Evolutionary conservation across 179 eudicot species (phyloP), one percentile per base, ranked within the genome.

Genomic region (Carnegiea gigantea): DNA sequence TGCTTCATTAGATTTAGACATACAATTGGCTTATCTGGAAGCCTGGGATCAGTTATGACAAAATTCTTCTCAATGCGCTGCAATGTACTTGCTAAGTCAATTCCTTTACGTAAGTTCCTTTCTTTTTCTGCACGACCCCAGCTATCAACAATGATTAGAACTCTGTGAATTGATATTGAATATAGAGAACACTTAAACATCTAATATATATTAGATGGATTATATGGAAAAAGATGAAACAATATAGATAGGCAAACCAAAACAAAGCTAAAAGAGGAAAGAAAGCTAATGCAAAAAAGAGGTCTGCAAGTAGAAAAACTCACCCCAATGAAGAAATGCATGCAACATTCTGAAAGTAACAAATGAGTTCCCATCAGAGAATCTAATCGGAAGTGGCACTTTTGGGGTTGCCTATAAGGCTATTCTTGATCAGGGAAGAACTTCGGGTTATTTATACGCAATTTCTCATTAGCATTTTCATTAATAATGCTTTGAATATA

Each of bases 81-180:
- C 86, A 88, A 78, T 44, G 91, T 88, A 43, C 89, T 88, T 23
- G 91, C 91, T 23, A 88, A 76, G 76, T 88, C 91, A 68, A 88
- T 85, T 80, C 88, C 91, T 75, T 88, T 89, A 78, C 91, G 86
- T 71, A 88, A 75, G 67, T 88, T 88, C 78, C 84, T 83, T 81
- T 84, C 89, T 83, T 86, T 84, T 79, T 91, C 94, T 78, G 90
- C 89, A 74, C 76, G 88, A 23, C 88, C 98, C 98, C 97, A 94
- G 81, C 95, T 94, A 78, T 92, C 93, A 80, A 85, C 80, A 44
- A n/a, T 87, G 92, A 76, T n/a, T n/a, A n/a, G n/a, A n/a, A n/a
- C n/a, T n/a, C n/a, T n/a, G n/a, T n/a, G n/a, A n/a, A n/a, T n/a
- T n/a, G n/a, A n/a, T n/a, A n/a, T n/a, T n/a, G n/a, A n/a, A n/a